Evolutionary conservation across 2,329 filamentous ascomycete genomes (phyloP).

Genomic region (Paecilomyces fulvus): DNA sequence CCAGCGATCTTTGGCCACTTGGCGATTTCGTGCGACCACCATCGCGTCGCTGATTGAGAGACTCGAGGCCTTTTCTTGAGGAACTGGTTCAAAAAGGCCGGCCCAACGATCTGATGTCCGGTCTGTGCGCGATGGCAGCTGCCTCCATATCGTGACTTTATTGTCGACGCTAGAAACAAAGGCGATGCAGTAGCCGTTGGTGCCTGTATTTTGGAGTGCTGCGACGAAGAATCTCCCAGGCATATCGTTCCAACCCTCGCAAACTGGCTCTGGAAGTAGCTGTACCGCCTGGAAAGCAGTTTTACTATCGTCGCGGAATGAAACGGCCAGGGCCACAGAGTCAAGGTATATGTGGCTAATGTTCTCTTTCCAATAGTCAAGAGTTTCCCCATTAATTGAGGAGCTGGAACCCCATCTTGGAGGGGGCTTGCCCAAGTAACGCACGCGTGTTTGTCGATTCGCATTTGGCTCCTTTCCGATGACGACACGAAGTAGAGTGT

Average conservation of each 20-base stretch:
- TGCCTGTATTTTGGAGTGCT: constrained; percentile 7
- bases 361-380: constrained; percentile 12
- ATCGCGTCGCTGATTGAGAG: background rate
- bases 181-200: constrained; percentile 12
- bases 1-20: constrained; percentile 6
- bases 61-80: background rate
- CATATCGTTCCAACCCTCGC: background rate
- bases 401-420: background rate
- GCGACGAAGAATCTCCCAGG: constrained; percentile 8
- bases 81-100: background rate
- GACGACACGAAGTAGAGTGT: constrained; percentile 12
- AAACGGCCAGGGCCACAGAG: constrained; percentile 10
- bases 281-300: constrained; percentile 9
- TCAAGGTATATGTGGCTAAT: constrained; percentile 13
- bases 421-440: constrained; percentile 11
- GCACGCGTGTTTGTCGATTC: constrained; percentile 10
- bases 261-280: constrained; percentile 6
- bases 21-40: constrained; percentile 4
- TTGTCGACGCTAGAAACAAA: constrained; percentile 1
- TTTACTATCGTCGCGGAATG: constrained; percentile 6
- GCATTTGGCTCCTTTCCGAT: constrained; percentile 11
- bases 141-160: constrained; percentile 1
- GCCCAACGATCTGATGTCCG: background rate
- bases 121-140: background rate
- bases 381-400: background rate